Percentiles rank a stretch among this genome's conserved stretches.
Conservation (phyloP, 192 early-diverging fungal genomes). For the Umbelopsis sp. region DNA sequence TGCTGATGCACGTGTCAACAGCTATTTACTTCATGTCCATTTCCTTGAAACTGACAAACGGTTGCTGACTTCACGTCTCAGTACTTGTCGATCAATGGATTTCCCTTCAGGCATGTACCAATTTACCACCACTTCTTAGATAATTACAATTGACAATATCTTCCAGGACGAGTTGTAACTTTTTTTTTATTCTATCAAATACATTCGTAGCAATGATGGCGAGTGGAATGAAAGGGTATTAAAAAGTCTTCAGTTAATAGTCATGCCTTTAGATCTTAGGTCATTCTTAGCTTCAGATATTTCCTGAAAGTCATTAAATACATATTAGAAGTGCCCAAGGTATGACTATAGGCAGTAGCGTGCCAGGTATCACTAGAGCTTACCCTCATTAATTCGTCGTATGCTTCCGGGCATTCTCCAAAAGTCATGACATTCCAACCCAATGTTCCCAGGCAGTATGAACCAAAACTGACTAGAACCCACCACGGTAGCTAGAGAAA, state of each 20-base stretch:
- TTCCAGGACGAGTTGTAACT: no score
- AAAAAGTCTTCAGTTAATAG: neutral
- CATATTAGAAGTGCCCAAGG: neutral
- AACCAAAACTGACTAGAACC: constrained; percentile 79
- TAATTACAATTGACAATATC: no score
- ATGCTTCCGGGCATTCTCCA: constrained; percentile 91
- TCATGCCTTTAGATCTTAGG: constrained; percentile 70
- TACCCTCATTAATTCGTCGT: constrained; percentile 79
- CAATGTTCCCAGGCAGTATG: constrained; percentile 87
- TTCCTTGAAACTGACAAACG: no score
- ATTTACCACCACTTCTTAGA: no score
- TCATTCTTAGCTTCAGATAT: constrained; percentile 82
- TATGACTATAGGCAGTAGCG: no score
- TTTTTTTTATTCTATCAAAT: no score
- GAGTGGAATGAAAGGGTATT: neutral
- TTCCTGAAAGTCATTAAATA: constrained; percentile 59
- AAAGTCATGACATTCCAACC: constrained; percentile 88
- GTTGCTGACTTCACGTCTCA: no score
- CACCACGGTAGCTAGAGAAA: constrained; percentile 71
- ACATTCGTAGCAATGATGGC: no score
- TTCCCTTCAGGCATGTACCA: no score
- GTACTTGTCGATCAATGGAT: no score
- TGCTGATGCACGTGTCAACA: no score
- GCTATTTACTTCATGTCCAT: no score
- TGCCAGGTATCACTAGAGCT: neutral